A percentile compares a stretch with the other conserved stretches of the same genome.
phyloP scores from a whole-genome alignment of 495 filamentous ascomycete species.

The Trichoderma virens region DNA sequence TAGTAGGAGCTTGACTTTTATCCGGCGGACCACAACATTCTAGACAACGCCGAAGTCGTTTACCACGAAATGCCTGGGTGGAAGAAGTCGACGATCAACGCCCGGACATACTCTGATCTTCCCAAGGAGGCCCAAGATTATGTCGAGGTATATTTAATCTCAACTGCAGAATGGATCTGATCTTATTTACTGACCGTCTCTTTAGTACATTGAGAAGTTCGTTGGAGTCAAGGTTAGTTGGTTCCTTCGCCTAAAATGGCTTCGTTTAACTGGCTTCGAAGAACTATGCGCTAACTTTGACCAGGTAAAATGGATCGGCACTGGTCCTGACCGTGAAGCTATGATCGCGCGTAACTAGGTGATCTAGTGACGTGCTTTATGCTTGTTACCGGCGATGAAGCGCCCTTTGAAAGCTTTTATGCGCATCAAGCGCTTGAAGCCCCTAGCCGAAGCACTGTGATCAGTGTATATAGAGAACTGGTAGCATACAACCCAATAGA shows the following conservation, averaged over 20 bases:
- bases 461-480: too few relatives aligned
- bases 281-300: neutral
- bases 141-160: conserved; percentile 43
- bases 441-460: too few relatives aligned
- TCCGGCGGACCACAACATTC: conserved; percentile 28
- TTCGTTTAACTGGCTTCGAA: too few relatives aligned
- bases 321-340: conserved; percentile 14
- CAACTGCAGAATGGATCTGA: too few relatives aligned
- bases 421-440: too few relatives aligned
- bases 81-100: conserved; percentile 54
- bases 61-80: conserved; percentile 76
- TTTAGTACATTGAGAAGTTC: conserved; percentile 48
- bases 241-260: too few relatives aligned
- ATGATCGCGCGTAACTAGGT: conserved; percentile 16
- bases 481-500: too few relatives aligned
- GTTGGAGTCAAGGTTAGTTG: conserved; percentile 55
- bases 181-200: neutral
- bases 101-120: conserved; percentile 51
- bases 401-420: too few relatives aligned
- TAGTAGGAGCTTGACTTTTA: conserved; percentile 25
- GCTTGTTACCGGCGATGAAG: too few relatives aligned
- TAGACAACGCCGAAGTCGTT: conserved; percentile 43
- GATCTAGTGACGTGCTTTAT: too few relatives aligned
- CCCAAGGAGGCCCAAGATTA: conserved; percentile 71
- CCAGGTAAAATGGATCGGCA: conserved; percentile 15